Conservation (phyloP, 768 basidiomycete species). For the Solioccasus polychromus region DNA sequence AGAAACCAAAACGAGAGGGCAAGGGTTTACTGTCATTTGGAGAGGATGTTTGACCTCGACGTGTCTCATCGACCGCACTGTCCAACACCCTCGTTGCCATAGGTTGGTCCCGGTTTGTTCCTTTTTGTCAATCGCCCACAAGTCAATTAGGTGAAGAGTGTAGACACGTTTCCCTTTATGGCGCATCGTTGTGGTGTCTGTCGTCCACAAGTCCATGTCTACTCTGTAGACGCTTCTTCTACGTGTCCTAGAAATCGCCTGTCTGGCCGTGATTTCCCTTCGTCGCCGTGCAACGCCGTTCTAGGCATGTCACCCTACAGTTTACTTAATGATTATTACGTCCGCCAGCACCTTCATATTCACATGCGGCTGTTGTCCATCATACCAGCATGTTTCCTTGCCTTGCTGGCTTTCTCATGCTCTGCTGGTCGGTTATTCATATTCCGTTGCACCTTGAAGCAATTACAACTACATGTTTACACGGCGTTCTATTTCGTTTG, state of each 20-base stretch:
- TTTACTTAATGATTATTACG: conserved; percentile 9
- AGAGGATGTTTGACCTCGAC: conserved; percentile 31
- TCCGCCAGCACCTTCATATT: conserved; percentile 4
- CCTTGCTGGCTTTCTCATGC: conserved; percentile 7
- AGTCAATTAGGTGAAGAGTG: too few relatives aligned
- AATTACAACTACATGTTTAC: conserved; percentile 3
- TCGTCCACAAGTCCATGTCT: background rate
- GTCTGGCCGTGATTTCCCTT: background rate
- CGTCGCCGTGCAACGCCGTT: background rate
- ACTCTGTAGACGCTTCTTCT: background rate
- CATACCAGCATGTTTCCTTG: conserved; percentile 2
- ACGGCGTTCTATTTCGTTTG: conserved; percentile 1
- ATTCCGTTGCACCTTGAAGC: conserved; percentile 1
- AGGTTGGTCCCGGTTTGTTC: conserved; percentile 6
- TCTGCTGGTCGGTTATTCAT: conserved; percentile 4
- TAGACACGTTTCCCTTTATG: background rate
- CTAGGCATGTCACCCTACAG: conserved; percentile 3
- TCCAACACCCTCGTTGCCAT: background rate
- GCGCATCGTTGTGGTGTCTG: background rate
- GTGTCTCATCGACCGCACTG: too few relatives aligned
- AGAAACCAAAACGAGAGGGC: conserved; percentile 51
- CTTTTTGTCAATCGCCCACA: background rate
- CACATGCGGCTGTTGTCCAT: conserved; percentile 8
- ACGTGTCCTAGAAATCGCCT: background rate
- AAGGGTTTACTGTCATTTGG: conserved; percentile 39